phyloP scores from a whole-genome alignment of 164 flowering plant species.

The Sedum album region DNA sequence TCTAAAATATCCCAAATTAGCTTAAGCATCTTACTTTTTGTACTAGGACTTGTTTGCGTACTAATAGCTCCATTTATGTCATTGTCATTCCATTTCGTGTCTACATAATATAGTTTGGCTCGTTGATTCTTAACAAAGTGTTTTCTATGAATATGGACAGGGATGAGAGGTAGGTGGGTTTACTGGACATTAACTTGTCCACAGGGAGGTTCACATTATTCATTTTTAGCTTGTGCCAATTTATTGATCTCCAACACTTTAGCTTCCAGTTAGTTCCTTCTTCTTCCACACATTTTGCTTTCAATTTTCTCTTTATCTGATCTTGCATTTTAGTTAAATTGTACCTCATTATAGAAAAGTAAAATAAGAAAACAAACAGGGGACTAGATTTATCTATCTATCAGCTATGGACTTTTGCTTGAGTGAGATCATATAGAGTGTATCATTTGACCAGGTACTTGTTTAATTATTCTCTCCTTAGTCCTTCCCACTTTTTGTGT shows the following conservation, averaged over 20 bases:
- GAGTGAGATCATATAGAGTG: background rate
- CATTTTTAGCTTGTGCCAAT: background rate
- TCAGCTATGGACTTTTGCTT: background rate
- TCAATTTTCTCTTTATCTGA: background rate
- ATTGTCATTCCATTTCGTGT: no score
- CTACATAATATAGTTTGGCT: no score
- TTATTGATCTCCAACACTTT: background rate
- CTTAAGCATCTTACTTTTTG: no score
- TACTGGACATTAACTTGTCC: background rate
- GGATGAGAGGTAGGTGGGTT: background rate
- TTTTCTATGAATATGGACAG: background rate
- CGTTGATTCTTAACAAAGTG: no score
- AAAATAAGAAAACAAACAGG: no score
- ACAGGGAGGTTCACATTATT: background rate
- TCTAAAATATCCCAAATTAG: no score
- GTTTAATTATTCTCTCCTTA: background rate
- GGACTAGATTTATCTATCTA: background rate
- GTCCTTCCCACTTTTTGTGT: no score
- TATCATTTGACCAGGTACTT: background rate
- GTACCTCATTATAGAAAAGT: no score
- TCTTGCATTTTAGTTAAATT: background rate
- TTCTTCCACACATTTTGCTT: background rate
- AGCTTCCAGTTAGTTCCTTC: no score
- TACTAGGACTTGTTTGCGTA: no score
- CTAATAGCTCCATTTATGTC: no score